These are phyloP conservation scores for Colletotrichum eleusines DNA, from an alignment of 2,329 filamentous ascomycete species.

Conservation along the genomic window DNA sequence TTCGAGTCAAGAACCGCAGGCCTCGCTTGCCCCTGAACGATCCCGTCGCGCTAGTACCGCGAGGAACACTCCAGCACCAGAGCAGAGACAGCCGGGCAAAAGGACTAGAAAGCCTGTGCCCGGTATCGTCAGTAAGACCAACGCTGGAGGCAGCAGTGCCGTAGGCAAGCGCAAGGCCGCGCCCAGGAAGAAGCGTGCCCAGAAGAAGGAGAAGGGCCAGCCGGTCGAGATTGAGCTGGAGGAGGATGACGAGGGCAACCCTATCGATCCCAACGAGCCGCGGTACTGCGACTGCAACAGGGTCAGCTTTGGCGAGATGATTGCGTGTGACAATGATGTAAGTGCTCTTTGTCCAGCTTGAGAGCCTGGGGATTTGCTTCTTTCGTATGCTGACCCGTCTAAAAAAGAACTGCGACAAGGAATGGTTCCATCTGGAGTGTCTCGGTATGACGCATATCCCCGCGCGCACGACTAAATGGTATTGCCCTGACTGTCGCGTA, in stretches of 20 bases:
- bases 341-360: constrained; percentile 52
- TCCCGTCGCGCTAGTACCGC: constrained; percentile 68
- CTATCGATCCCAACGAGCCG: constrained; percentile 81
- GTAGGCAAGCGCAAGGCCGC: constrained; percentile 79
- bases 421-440: constrained; percentile 89
- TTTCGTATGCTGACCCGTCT: constrained; percentile 42
- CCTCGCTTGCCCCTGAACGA: constrained; percentile 64
- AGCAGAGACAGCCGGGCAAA: constrained; percentile 59
- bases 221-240: constrained; percentile 61
- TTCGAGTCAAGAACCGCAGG: constrained; percentile 62
- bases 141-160: constrained; percentile 72
- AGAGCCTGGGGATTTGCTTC: not conserved
- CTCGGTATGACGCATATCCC: constrained; percentile 77
- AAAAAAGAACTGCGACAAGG: constrained; percentile 76
- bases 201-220: constrained; percentile 61
- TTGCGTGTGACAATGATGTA: constrained; percentile 84
- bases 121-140: constrained; percentile 75
- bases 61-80: constrained; percentile 68
- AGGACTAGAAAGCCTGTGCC: constrained; percentile 78
- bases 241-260: constrained; percentile 76
- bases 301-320: constrained; percentile 86
- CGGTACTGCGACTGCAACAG: constrained; percentile 83
- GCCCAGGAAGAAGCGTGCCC: constrained; percentile 71
- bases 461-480: constrained; percentile 83
- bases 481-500: constrained; percentile 81